phyloP scores from a whole-genome alignment of 257 asterid species.

The Gardenia jasminoides region DNA sequence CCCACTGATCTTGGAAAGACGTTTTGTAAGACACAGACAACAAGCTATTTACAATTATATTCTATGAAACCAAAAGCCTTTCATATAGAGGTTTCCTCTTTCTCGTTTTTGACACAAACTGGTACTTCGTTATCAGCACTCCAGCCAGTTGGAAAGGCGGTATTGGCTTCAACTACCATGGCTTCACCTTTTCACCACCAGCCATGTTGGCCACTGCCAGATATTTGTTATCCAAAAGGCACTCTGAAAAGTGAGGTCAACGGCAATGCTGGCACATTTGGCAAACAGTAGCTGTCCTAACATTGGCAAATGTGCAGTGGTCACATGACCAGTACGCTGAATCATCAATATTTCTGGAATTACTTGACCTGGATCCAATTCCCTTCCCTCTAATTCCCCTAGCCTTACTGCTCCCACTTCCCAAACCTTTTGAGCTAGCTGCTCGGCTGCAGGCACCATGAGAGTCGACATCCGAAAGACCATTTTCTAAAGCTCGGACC shows the following conservation, averaged over 20 bases:
- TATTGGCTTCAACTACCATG: not conserved
- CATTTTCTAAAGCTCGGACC: constrained; percentile 85
- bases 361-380: constrained; percentile 54
- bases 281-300: constrained; percentile 45
- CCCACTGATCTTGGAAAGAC: not conserved
- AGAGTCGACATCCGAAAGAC: constrained; percentile 76
- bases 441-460: constrained; percentile 51
- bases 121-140: not conserved
- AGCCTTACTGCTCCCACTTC: constrained; percentile 55
- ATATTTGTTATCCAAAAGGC: not conserved
- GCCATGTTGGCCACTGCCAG: not conserved
- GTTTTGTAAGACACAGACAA: constrained; percentile 8
- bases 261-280: constrained; percentile 74
- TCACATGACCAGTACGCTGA: constrained; percentile 76
- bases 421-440: constrained; percentile 58
- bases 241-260: constrained; percentile 19
- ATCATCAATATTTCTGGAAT: constrained; percentile 54
- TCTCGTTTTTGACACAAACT: not conserved
- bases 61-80: not conserved
- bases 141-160: not conserved
- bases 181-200: not conserved
- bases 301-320: constrained; percentile 70
- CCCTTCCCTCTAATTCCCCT: constrained; percentile 63
- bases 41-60: constrained; percentile 21
- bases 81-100: not conserved